Percentiles rank a stretch among this genome's conserved stretches.
Conservation (phyloP, 164 flowering plant genomes). For the Piper longum region DNA sequence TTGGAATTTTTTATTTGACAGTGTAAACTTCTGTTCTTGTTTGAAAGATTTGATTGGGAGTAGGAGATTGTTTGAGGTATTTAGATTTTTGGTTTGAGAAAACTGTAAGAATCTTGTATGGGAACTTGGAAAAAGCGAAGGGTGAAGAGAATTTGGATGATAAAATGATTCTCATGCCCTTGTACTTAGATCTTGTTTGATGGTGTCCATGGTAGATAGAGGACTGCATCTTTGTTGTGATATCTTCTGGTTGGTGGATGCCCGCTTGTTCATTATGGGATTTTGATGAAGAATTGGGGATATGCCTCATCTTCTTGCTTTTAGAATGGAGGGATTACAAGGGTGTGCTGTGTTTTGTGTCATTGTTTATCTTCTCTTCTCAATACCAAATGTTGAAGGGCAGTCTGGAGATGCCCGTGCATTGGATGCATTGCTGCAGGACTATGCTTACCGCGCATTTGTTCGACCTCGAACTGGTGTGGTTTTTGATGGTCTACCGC, state of each 20-base stretch:
- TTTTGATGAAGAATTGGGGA: not conserved
- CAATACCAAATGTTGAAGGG: conserved; percentile 15
- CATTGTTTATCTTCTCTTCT: conserved; percentile 19
- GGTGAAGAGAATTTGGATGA: not conserved
- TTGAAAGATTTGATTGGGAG: not conserved
- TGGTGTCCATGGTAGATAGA: not conserved
- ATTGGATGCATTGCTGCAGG: conserved; percentile 78
- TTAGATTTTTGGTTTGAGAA: not conserved
- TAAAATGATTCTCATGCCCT: not conserved
- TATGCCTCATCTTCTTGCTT: not conserved
- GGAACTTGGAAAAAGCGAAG: not conserved
- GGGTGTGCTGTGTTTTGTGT: conserved; percentile 2
- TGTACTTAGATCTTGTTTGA: not conserved
- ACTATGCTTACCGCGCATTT: conserved; percentile 67
- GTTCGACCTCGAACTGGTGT: conserved; percentile 51
- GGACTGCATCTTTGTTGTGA: not conserved
- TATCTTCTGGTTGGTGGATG: not conserved
- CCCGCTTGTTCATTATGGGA: not conserved
- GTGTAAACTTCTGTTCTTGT: not conserved
- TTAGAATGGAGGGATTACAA: not conserved
- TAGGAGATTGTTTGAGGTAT: not conserved
- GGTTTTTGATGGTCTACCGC: conserved; percentile 34
- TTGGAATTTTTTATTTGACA: too few relatives aligned
- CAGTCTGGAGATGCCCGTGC: conserved; percentile 24
- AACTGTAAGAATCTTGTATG: not conserved